These are phyloP conservation scores for Xerocomus minutiporus DNA, from an alignment of 1,284 basidiomycete genomes.

Conservation along the genomic window DNA sequence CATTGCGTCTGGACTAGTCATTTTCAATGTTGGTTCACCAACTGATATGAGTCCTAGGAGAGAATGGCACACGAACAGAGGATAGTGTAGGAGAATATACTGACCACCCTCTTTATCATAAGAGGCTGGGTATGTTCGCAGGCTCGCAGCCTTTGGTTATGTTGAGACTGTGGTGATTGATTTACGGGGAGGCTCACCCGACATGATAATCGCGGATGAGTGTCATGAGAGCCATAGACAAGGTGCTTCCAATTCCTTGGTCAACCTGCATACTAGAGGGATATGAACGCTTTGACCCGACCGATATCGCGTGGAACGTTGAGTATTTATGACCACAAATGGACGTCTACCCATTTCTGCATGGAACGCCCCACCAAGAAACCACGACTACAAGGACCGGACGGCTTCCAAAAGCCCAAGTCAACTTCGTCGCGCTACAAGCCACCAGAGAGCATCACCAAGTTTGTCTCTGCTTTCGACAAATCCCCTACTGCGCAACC, in stretches of 20 bases:
- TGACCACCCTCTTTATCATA: slow-evolving; percentile 65
- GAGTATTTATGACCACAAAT: slow-evolving; percentile 26
- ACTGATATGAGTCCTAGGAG: slow-evolving; percentile 49
- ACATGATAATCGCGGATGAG: slow-evolving; percentile 61
- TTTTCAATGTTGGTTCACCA: neutral
- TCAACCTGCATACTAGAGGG: neutral
- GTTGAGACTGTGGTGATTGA: no score
- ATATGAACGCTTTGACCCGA: slow-evolving; percentile 37
- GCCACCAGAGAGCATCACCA: slow-evolving; percentile 29
- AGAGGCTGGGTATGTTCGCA: slow-evolving; percentile 53
- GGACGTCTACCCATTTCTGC: no score
- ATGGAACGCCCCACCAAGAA: slow-evolving; percentile 28
- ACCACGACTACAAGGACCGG: slow-evolving; percentile 27
- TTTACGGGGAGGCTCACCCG: slow-evolving; percentile 36
- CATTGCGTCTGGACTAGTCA: slow-evolving; percentile 66
- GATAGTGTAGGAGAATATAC: slow-evolving; percentile 1
- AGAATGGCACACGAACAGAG: neutral
- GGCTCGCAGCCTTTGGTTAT: no score
- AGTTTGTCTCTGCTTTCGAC: slow-evolving; percentile 30
- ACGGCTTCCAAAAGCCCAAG: slow-evolving; percentile 29
- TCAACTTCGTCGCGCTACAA: slow-evolving; percentile 20
- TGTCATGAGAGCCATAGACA: slow-evolving; percentile 59
- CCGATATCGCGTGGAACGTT: slow-evolving; percentile 47
- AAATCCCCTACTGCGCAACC: neutral
- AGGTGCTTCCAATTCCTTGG: slow-evolving; percentile 48